Conservation (phyloP, 1,284 basidiomycete species). For the Cryptococcus jaspeensis region DNA sequence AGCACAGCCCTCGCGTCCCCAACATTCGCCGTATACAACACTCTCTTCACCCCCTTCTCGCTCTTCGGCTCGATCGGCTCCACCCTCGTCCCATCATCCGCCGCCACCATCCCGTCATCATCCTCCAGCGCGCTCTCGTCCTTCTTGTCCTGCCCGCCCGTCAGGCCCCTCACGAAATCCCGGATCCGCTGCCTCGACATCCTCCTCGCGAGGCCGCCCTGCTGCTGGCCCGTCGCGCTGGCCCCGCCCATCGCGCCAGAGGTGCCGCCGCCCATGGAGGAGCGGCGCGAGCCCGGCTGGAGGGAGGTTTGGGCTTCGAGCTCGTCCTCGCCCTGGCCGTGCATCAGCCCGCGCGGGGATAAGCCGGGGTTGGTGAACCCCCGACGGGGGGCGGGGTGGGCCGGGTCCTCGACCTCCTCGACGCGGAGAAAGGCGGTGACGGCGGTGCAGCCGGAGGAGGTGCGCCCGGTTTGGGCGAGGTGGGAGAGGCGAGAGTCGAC, state of each 20-base stretch:
- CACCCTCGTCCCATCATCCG: conserved; percentile 36
- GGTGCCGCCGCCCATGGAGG: conserved; percentile 34
- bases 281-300: conserved; percentile 19
- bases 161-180: conserved; percentile 49
- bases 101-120: conserved; percentile 17
- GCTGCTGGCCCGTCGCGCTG: conserved; percentile 3
- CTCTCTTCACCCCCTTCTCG: conserved; percentile 58
- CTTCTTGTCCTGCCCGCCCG: conserved; percentile 21
- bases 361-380: conserved; percentile 46
- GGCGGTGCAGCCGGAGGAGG: conserved; percentile 95
- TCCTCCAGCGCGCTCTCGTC: conserved; percentile 31
- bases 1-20: conserved; percentile 60
- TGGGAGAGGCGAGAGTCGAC: conserved; percentile 80
- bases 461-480: conserved; percentile 81
- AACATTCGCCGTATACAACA: conserved; percentile 94
- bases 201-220: conserved; percentile 21
- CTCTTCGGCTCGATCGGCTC: conserved; percentile 47
- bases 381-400: conserved; percentile 28
- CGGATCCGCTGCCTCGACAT: conserved; percentile 44
- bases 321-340: conserved; percentile 49
- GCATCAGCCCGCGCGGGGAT: conserved; percentile 40
- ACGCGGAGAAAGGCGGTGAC: conserved; percentile 96
- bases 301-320: conserved; percentile 41
- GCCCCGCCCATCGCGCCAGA: conserved; percentile 24
- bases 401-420: conserved; percentile 61